phyloP scores from a whole-genome alignment of 106 monocot species.

The Dendrobium catenatum region DNA sequence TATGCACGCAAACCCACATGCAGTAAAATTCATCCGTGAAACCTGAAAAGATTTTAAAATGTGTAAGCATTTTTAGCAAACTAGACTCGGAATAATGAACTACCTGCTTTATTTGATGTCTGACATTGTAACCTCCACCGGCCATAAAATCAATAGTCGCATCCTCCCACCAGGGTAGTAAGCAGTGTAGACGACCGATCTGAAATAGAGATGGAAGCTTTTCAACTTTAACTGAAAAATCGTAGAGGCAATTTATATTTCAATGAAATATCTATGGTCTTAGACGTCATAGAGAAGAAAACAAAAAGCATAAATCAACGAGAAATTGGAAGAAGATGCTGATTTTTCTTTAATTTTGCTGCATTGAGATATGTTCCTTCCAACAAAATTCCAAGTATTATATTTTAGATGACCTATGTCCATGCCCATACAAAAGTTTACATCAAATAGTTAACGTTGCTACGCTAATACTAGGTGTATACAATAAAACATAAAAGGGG shows the following conservation, averaged over 20 bases:
- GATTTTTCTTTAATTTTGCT: not conserved
- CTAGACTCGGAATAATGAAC: not conserved
- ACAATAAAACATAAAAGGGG: not conserved
- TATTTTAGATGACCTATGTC: too few species aligned
- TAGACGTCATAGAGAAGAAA: not conserved
- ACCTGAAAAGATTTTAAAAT: too few species aligned
- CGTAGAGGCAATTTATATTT: not conserved
- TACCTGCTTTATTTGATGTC: conserved; percentile 72
- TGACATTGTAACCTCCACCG: conserved; percentile 84
- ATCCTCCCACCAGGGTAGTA: conserved; percentile 96
- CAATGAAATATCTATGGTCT: not conserved
- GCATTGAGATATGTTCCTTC: not conserved
- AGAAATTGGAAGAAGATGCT: not conserved
- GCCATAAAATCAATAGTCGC: conserved; percentile 92
- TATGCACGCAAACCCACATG: not conserved
- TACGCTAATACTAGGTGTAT: not conserved
- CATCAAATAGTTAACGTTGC: too few species aligned
- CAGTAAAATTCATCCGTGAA: not conserved
- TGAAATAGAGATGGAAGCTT: conserved; percentile 20
- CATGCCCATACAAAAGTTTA: too few species aligned
- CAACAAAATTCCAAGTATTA: not conserved
- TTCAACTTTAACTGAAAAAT: not conserved
- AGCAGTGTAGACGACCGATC: conserved; percentile 80
- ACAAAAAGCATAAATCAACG: not conserved
- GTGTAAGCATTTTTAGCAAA: not conserved